These are phyloP conservation scores for Neurospora sp. DNA, from an alignment of 495 filamentous ascomycete genomes.

Conservation along the genomic window DNA sequence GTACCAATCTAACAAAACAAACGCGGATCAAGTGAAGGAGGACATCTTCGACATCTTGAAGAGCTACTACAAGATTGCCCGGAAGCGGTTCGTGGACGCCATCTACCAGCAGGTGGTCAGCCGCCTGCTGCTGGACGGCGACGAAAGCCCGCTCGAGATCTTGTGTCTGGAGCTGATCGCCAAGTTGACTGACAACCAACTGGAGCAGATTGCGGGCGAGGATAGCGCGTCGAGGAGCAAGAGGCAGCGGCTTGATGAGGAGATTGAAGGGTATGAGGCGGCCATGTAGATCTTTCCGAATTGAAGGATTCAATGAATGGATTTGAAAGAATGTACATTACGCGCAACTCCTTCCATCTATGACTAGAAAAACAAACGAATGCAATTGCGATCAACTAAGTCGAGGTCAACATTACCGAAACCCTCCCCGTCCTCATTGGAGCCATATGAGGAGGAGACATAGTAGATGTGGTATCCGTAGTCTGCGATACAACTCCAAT, in stretches of 20 bases:
- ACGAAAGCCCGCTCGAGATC: slow-evolving; percentile 17
- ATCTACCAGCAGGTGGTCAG: slow-evolving; percentile 29
- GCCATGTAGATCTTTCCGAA: slow-evolving; percentile 5
- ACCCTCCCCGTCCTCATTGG: background rate
- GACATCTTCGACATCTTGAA: slow-evolving; percentile 44
- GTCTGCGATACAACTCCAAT: too few relatives aligned
- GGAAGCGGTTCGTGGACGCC: slow-evolving; percentile 43
- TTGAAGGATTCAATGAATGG: background rate
- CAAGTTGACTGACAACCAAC: slow-evolving; percentile 13
- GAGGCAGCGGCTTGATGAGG: slow-evolving; percentile 11
- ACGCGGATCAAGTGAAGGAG: slow-evolving; percentile 27
- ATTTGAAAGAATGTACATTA: background rate
- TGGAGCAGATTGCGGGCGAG: slow-evolving; percentile 22
- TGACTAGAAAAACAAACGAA: too few relatives aligned
- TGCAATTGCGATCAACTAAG: background rate
- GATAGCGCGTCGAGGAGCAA: slow-evolving; percentile 7
- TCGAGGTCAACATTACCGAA: background rate
- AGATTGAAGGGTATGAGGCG: slow-evolving; percentile 11
- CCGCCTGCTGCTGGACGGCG: slow-evolving; percentile 16
- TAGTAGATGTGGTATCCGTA: background rate
- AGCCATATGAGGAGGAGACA: background rate
- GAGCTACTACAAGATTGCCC: slow-evolving; percentile 48
- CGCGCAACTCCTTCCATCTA: too few relatives aligned
- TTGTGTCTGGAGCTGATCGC: slow-evolving; percentile 16
- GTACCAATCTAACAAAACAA: slow-evolving; percentile 26